Evolutionary conservation across 2,329 filamentous ascomycete species (phyloP), one percentile per base, ranked within the genome.

Genomic region (Hypocreales sp.): DNA sequence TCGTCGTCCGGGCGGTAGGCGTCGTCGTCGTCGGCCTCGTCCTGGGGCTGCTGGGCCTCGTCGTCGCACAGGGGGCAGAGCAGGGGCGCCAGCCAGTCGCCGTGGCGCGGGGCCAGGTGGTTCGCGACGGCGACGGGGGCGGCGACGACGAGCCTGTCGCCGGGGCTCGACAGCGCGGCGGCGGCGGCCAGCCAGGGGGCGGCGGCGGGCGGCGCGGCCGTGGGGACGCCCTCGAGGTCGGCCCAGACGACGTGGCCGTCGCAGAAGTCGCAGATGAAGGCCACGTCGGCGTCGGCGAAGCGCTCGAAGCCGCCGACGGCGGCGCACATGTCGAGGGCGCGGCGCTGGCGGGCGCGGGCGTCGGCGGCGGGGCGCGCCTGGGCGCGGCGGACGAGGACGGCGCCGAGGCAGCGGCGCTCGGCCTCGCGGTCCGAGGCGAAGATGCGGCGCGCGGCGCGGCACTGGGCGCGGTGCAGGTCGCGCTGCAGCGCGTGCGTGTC

Each of bases 201-300:
- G 17, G 38, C 39, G 27, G 42, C 44, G 28, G 46, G 47, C 15
- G 45, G 44, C 7, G 48, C 60, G 5, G 67, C 67, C 7, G 48
- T 60, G 5, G 67, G 67, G 49, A 72, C 62, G 26, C 48, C 51
- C 35, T 59, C 54, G 18, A 72, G 38, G 40, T 73, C 64, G 31
- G 65, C 56, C 68, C 68, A 72, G 14, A 72, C 48, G 15, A 72
- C 48, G 40, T 67, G 65, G 2, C 68, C 68, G 40, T 72, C 67
- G 48, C 68, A 72, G 40, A 63, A 72, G 47, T 73, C 66, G 49
- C 68, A 73, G 7, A 69, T 53, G 38, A 72, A 72, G 7, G 61
- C 66, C 25, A 70, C 55, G 33, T 71, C 66, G 21, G 47, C 42
- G 18, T 68, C 60, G 22, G 58, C 63, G 28, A 71, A 61, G 10